Percentiles rank a stretch among this genome's conserved stretches.
Evolutionary conservation across 768 basidiomycete species (phyloP).

Genomic region (Strobilomyces dryophilus): DNA sequence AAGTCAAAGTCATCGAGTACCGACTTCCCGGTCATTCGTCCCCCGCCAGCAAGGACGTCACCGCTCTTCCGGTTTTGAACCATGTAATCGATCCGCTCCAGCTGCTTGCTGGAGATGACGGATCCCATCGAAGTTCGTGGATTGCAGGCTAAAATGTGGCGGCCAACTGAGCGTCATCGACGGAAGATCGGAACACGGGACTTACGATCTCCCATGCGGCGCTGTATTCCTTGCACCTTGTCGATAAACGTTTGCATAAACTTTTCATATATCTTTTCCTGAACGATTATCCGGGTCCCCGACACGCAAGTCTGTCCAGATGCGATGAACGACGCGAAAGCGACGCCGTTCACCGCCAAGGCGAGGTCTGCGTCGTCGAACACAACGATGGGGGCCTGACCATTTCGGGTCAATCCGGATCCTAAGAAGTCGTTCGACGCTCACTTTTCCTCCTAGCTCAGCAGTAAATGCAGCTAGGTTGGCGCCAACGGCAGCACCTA

Average conservation of each 20-base stretch:
- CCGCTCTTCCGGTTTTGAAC: conserved; percentile 45
- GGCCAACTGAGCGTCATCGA: neutral
- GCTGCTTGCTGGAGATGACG: conserved; percentile 63
- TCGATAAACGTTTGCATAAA: conserved; percentile 61
- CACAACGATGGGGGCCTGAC: conserved; percentile 72
- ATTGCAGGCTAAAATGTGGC: conserved; percentile 51
- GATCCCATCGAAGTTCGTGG: conserved; percentile 74
- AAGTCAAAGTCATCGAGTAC: conserved; percentile 70
- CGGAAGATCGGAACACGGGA: conserved; percentile 8
- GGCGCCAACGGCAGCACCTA: conserved; percentile 69
- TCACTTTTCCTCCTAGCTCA: conserved; percentile 81
- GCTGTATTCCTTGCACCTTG: conserved; percentile 58
- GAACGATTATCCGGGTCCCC: conserved; percentile 77
- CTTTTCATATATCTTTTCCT: conserved; percentile 60
- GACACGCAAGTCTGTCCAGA: conserved; percentile 92
- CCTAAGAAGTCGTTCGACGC: neutral
- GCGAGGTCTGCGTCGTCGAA: conserved; percentile 74
- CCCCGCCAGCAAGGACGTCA: conserved; percentile 58
- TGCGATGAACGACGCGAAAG: conserved; percentile 81
- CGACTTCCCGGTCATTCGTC: conserved; percentile 58
- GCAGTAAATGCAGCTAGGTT: conserved; percentile 78
- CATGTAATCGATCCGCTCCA: conserved; percentile 60
- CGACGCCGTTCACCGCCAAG: conserved; percentile 77
- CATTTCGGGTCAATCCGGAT: neutral
- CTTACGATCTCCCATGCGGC: conserved; percentile 78